Conservation (phyloP, 2,329 filamentous ascomycete genomes). For the Fusarium sp. region DNA sequence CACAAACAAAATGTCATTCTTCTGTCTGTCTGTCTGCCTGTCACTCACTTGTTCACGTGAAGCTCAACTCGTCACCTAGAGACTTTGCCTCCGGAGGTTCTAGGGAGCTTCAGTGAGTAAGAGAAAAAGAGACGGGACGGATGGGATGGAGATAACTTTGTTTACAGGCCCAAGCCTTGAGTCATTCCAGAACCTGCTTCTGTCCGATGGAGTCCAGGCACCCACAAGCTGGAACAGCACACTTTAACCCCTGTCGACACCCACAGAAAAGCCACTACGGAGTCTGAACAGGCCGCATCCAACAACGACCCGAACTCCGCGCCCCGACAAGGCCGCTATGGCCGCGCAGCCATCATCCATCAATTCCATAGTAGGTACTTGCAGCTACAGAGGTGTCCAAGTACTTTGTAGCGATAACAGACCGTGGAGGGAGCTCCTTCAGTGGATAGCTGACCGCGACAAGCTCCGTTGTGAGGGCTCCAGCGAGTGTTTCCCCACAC, state of each 20-base stretch:
- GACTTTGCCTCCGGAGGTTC: slow-evolving; percentile 18
- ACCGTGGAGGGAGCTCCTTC: slow-evolving; percentile 16
- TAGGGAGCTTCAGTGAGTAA: slow-evolving; percentile 22
- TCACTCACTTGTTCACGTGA: slow-evolving; percentile 11
- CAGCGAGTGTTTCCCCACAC: slow-evolving; percentile 30
- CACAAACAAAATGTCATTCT: neutral
- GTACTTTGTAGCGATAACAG: slow-evolving; percentile 21
- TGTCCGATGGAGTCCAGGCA: slow-evolving; percentile 17
- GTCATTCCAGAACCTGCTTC: slow-evolving; percentile 40
- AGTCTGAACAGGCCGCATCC: slow-evolving; percentile 13
- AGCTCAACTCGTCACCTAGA: neutral
- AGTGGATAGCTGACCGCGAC: neutral
- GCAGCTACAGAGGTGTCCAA: neutral
- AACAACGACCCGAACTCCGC: slow-evolving; percentile 34
- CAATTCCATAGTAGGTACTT: neutral
- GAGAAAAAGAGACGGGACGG: slow-evolving; percentile 33
- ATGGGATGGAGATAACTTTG: slow-evolving; percentile 2
- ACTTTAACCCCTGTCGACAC: slow-evolving; percentile 30
- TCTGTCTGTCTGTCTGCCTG: neutral
- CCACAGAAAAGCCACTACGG: slow-evolving; percentile 30
- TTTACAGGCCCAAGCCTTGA: slow-evolving; percentile 29
- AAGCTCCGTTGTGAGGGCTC: slow-evolving; percentile 14
- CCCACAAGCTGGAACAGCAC: slow-evolving; percentile 27
- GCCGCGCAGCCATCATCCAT: slow-evolving; percentile 29
- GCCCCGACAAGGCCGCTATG: slow-evolving; percentile 28